Base-by-base conservation (phyloP, 495 filamentous ascomycete genomes). In the Penicillium paradoxum region DNA sequence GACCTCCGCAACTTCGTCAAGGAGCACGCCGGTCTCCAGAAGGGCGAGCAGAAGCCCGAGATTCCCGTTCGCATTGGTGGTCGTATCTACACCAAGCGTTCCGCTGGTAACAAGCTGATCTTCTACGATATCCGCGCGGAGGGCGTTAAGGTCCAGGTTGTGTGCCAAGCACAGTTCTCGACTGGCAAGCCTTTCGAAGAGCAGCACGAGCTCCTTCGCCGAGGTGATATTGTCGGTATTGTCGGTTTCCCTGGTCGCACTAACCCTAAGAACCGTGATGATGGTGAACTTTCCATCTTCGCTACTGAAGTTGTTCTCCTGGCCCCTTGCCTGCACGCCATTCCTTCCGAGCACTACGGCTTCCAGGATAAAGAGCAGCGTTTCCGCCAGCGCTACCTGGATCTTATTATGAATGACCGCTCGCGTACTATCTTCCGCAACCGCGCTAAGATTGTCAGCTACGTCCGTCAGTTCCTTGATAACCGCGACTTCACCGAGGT, bases 301-400 rank as follows among this genome's bases (percentile, higher is more conserved):
- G 93, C 95, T 7, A 84, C 77, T 32, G 85, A 96, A 70, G 77
- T 97, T 51, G 72, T 86, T 14, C 82, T 97, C 9, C 78, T 99
- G 43, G 84, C 90, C 13, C 93, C 93, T 9, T 97, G 92, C 73
- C 71, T 99, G 62, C 91, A 96, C 69, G 89, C 92, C 76, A 81
- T 99, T 49, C 93, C 93, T 25, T 85, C 86, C 49, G 90, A 95
- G 60, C 84, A 95, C 72, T 96, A 86, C 66, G 93, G 93, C 54
- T 88, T 97, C 74, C 89, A 92, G 75, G 91, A 97, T 63, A 85
- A 89, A 72, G 93, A 99, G 74, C 88, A 90, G 66, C 80, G 91
- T 52, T 89, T 88, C 73, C 87, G 93, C 57, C 87, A 97, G 75
- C 79, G 91, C 42, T 95, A 95, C 68, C 82, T 99, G 27, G 93